Percentiles rank a stretch among this genome's conserved stretches.
These are phyloP conservation scores for Avicennia marina DNA, from an alignment of 257 asterid species.

Conservation along the genomic window DNA sequence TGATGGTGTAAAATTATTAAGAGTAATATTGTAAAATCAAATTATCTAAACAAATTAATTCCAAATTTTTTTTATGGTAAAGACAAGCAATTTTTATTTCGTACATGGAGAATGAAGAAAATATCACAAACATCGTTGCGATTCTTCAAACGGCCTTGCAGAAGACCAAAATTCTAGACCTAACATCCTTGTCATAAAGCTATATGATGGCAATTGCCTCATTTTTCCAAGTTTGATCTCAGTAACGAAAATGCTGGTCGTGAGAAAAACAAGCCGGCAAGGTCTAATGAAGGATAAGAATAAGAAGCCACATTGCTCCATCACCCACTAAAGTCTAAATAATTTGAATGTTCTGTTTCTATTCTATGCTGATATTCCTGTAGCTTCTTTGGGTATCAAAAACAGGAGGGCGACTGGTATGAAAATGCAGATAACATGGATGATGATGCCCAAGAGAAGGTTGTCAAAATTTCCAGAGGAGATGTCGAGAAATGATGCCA, in stretches of 20 bases:
- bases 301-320: no score
- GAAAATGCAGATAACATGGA: constrained; percentile 64
- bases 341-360: no score
- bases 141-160: not conserved
- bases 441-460: constrained; percentile 49
- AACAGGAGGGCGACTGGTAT: constrained; percentile 60
- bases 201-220: not conserved
- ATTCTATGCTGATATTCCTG: constrained; percentile 72
- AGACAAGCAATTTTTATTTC: no score
- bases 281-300: not conserved
- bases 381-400: constrained; percentile 86
- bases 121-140: no score
- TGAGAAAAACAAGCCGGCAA: constrained; percentile 19
- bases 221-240: constrained; percentile 6
- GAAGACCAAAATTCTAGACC: not conserved
- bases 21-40: no score
- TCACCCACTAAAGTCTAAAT: no score
- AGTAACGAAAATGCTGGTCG: constrained; percentile 16
- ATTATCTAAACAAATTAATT: no score
- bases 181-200: not conserved
- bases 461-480: constrained; percentile 89
- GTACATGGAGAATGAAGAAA: no score
- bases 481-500: constrained; percentile 68
- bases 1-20: no score
- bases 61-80: no score